These are phyloP conservation scores for Gleditsia sinensis DNA, from an alignment of 306 rosid genomes.

Conservation along the genomic window DNA sequence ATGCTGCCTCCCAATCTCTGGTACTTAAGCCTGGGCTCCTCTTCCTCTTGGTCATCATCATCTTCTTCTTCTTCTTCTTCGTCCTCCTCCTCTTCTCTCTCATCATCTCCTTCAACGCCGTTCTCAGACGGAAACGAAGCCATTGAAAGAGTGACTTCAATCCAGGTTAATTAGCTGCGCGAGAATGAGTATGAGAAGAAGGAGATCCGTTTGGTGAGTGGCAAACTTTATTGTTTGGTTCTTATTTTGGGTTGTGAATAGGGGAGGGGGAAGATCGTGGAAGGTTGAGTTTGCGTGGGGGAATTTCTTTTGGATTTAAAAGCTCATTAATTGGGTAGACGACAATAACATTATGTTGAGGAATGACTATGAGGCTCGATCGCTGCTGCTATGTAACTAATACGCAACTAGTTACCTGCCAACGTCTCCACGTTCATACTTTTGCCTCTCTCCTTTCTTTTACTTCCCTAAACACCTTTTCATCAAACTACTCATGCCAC, in stretches of 20 bases:
- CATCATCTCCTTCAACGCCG: conserved; percentile 84
- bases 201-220: not conserved
- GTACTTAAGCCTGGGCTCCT: conserved; percentile 86
- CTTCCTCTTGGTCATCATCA: conserved; percentile 45
- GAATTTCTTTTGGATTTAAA: no score
- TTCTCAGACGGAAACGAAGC: conserved; percentile 72
- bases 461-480: no score
- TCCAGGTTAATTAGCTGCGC: not conserved
- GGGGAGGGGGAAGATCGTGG: not conserved
- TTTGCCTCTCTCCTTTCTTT: no score
- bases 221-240: not conserved
- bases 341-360: no score
- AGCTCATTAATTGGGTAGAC: no score
- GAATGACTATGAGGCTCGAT: no score
- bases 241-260: not conserved
- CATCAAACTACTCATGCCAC: no score
- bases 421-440: no score
- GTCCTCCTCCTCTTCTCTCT: conserved; percentile 72
- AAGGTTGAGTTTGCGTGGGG: not conserved
- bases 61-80: conserved; percentile 60
- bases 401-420: no score
- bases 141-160: conserved; percentile 41
- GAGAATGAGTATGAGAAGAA: not conserved
- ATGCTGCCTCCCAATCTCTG: conserved; percentile 90
- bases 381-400: no score